These are phyloP conservation scores for Chaetomium olivaceum DNA, from an alignment of 2,329 filamentous ascomycete species.

Conservation along the genomic window DNA sequence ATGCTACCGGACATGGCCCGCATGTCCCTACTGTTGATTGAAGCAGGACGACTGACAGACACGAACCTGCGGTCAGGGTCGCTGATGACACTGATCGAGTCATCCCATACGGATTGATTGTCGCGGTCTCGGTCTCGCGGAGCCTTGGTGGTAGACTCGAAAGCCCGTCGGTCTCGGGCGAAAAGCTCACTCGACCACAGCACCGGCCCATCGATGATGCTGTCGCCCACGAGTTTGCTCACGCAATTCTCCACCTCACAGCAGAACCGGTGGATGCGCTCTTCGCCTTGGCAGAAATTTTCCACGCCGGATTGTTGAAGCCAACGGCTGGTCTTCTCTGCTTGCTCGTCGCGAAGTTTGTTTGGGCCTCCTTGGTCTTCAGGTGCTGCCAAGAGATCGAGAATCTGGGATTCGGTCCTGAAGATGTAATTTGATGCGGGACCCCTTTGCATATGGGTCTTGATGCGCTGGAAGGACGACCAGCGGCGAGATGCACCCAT, in stretches of 20 bases:
- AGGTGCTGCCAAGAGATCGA: conserved; percentile 81
- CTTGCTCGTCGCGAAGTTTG: conserved; percentile 94
- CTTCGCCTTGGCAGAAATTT: conserved; percentile 93
- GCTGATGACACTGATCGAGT: conserved; percentile 55
- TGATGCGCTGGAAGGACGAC: conserved; percentile 52
- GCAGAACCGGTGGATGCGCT: conserved; percentile 90
- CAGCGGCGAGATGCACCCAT: conserved; percentile 72
- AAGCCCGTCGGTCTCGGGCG: conserved; percentile 68
- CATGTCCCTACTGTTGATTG: conserved; percentile 55
- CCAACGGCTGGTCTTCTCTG: conserved; percentile 82
- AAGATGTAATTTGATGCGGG: conserved; percentile 66
- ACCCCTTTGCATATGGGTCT: conserved; percentile 50
- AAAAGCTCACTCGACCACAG: conserved; percentile 92
- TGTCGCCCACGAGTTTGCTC: conserved; percentile 80
- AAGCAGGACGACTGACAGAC: conserved; percentile 49
- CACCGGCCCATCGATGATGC: conserved; percentile 79
- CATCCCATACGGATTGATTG: conserved; percentile 49
- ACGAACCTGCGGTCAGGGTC: conserved; percentile 55
- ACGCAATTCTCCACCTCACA: conserved; percentile 87
- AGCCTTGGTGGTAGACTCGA: conserved; percentile 49
- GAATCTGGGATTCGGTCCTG: conserved; percentile 78
- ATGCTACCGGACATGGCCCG: conserved; percentile 59
- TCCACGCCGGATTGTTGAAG: conserved; percentile 78
- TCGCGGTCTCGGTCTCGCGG: conserved; percentile 50
- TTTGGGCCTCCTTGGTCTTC: conserved; percentile 87